phyloP scores from a whole-genome alignment of 306 rosid species.

The Dicorynia guianensis region DNA sequence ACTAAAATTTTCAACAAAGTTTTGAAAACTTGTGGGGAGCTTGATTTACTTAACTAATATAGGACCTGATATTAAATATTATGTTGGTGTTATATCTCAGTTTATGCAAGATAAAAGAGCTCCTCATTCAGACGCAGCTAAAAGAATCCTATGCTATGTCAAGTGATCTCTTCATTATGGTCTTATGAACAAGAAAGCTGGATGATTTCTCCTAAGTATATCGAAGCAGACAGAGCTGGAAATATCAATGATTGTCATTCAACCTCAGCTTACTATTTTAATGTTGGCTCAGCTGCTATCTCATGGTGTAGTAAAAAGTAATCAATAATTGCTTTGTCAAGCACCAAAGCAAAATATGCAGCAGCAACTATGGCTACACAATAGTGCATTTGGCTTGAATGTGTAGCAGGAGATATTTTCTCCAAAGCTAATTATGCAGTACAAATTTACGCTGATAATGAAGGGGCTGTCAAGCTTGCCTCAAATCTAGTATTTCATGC shows the following conservation, averaged over 20 bases:
- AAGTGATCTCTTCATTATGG: not conserved
- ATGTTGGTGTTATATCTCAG: not conserved
- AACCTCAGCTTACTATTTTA: too few species aligned
- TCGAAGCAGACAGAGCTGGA: constrained; percentile 6
- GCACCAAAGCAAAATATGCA: constrained; percentile 2
- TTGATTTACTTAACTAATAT: not conserved
- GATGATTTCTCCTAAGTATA: not conserved
- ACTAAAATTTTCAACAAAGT: not conserved
- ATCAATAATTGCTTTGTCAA: constrained; percentile 14
- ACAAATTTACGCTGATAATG: constrained; percentile 28
- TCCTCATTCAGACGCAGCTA: not conserved
- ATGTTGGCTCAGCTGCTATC: not conserved
- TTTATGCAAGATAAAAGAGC: not conserved
- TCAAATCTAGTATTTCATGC: constrained; percentile 14
- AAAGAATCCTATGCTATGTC: too few species aligned
- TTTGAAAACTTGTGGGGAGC: not conserved
- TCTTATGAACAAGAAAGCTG: not conserved
- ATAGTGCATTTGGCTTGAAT: constrained; percentile 3
- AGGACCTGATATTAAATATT: not conserved
- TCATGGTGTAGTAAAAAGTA: constrained; percentile 31
- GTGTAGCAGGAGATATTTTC: not conserved
- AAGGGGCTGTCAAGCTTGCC: constrained; percentile 16
- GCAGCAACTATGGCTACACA: constrained; percentile 16
- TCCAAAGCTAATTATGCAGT: not conserved
- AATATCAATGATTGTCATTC: not conserved